A percentile compares a stretch with the other conserved stretches of the same genome.
phyloP scores from a whole-genome alignment of 2,329 filamentous ascomycete genomes.

The Cladosporium oxysporum region DNA sequence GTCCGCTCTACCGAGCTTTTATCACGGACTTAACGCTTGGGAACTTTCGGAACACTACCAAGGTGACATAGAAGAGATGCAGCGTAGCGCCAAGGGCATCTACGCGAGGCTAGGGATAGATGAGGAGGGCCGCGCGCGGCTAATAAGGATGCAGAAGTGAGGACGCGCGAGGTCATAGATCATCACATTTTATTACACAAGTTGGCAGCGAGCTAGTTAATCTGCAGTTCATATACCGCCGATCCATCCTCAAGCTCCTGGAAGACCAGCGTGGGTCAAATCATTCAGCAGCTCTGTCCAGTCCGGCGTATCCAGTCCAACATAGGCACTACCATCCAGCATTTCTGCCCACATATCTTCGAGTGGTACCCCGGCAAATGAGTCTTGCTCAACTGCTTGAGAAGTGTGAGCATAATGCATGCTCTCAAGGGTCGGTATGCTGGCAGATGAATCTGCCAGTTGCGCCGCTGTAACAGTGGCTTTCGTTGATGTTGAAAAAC shows the following conservation, averaged over 20 bases:
- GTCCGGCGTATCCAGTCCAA: background rate
- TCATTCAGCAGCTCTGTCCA: conserved; percentile 11
- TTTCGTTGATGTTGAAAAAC: background rate
- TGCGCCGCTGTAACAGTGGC: too few relatives aligned
- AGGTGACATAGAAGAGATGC: background rate
- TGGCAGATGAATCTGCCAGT: background rate
- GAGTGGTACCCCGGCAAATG: background rate
- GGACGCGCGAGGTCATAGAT: background rate
- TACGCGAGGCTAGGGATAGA: background rate
- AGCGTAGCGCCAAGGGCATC: background rate
- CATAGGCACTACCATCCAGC: background rate
- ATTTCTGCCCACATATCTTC: conserved; percentile 12
- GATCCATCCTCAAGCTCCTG: background rate
- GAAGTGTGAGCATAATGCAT: background rate
- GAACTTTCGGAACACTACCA: background rate
- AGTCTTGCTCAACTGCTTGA: background rate
- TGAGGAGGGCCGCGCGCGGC: background rate
- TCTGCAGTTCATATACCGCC: too few relatives aligned
- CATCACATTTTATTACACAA: too few relatives aligned
- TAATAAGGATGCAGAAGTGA: background rate
- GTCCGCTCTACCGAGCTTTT: background rate
- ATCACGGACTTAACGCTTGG: background rate
- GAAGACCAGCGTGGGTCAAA: background rate
- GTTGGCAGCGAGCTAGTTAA: too few relatives aligned
- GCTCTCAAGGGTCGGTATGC: background rate